Conservation (phyloP, 1,284 basidiomycete genomes). For the Tylopilus sp. region DNA sequence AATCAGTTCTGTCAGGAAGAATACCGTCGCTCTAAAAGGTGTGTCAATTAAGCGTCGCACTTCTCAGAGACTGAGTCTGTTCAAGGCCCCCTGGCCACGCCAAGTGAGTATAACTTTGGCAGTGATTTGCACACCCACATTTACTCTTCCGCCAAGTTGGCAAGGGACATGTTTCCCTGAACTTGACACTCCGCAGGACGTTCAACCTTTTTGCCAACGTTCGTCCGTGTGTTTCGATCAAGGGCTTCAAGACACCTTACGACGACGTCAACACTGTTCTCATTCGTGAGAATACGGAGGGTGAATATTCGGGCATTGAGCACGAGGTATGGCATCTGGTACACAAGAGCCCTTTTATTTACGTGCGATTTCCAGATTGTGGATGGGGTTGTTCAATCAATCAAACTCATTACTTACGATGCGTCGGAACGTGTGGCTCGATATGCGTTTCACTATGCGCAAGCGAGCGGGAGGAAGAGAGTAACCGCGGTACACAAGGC, state of each 20-base stretch:
- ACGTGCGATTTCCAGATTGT: constrained; percentile 57
- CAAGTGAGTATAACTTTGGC: constrained; percentile 52
- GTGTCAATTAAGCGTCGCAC: constrained; percentile 20
- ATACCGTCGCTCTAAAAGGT: constrained; percentile 98
- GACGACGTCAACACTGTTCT: constrained; percentile 98
- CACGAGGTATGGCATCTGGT: constrained; percentile 66
- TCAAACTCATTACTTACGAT: constrained; percentile 99
- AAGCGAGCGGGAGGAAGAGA: constrained; percentile 81
- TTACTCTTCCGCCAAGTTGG: constrained; percentile 60
- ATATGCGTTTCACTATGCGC: constrained; percentile 98
- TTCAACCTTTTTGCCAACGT: constrained; percentile 99
- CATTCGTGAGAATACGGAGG: constrained; percentile 99
- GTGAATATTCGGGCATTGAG: constrained; percentile 99
- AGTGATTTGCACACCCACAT: constrained; percentile 6
- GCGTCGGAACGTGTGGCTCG: constrained; percentile 98
- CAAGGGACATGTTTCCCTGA: constrained; percentile 98
- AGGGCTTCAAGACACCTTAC: constrained; percentile 98
- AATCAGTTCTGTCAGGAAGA: constrained; percentile 91
- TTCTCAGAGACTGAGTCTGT: constrained; percentile 9
- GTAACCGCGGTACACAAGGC: constrained; percentile 99
- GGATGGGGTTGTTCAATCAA: constrained; percentile 98
- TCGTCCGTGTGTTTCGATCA: constrained; percentile 92
- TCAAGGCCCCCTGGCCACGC: constrained; percentile 86
- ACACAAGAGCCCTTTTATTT: constrained; percentile 4
- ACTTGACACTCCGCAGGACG: constrained; percentile 93